Conservation (phyloP, 2,329 filamentous ascomycete species). For the Fusarium decemcellulare region DNA sequence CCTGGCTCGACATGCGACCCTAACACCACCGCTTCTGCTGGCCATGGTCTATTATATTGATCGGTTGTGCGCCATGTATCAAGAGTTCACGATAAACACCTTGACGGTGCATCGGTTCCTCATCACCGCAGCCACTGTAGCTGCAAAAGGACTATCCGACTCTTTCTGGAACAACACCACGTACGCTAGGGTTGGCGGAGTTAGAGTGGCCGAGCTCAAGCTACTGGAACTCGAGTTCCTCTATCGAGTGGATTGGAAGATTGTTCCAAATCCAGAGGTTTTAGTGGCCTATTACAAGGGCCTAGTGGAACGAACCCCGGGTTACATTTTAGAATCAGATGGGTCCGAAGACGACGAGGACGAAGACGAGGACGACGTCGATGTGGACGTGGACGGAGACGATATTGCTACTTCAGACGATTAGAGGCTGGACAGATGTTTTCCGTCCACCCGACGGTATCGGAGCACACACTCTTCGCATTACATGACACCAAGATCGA, state of each 20-base stretch:
- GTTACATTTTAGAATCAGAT: slow-evolving; percentile 65
- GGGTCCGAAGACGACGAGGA: slow-evolving; percentile 52
- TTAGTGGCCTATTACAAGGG: slow-evolving; percentile 94
- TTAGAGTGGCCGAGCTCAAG: slow-evolving; percentile 90
- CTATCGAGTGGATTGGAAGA: slow-evolving; percentile 94
- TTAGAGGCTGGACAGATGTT: slow-evolving; percentile 20
- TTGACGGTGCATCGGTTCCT: slow-evolving; percentile 97
- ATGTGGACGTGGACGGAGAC: slow-evolving; percentile 31
- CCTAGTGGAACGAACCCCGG: slow-evolving; percentile 77
- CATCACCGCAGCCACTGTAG: slow-evolving; percentile 95
- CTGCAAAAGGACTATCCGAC: slow-evolving; percentile 95
- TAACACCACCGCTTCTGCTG: slow-evolving; percentile 93
- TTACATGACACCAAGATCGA: slow-evolving; percentile 2
- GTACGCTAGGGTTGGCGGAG: slow-evolving; percentile 93
- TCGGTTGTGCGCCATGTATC: slow-evolving; percentile 90
- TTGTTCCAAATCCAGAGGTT: slow-evolving; percentile 94
- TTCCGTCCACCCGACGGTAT: slow-evolving; percentile 7
- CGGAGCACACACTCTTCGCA: slow-evolving; percentile 6
- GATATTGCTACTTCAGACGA: slow-evolving; percentile 25
- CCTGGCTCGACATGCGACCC: slow-evolving; percentile 91
- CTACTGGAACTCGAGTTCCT: slow-evolving; percentile 94
- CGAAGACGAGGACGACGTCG: slow-evolving; percentile 36
- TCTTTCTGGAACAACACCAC: slow-evolving; percentile 99
- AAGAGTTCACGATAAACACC: slow-evolving; percentile 95
- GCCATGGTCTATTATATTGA: slow-evolving; percentile 99